phyloP scores from a whole-genome alignment of 179 eudicot species.

The Beta lomatogona region DNA sequence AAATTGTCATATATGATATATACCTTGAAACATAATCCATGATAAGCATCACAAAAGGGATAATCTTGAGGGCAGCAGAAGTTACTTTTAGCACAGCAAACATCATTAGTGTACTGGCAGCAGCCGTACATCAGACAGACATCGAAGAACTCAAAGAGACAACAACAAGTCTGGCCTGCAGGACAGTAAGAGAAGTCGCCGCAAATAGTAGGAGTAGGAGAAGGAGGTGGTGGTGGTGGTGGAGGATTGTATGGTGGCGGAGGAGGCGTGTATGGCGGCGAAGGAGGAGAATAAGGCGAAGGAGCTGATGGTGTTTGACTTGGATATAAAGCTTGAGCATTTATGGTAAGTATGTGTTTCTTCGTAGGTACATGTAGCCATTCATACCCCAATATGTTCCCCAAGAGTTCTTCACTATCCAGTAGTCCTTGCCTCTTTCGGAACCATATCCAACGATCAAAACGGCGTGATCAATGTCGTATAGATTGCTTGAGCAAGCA shows the following conservation, averaged over 20 bases:
- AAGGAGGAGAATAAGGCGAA: constrained; percentile 38
- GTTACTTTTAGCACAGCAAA: constrained; percentile 55
- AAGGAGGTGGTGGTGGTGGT: constrained; percentile 24
- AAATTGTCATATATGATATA: background rate
- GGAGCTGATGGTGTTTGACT: constrained; percentile 45
- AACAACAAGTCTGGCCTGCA: constrained; percentile 61
- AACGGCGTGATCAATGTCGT: constrained; percentile 48
- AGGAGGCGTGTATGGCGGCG: constrained; percentile 16
- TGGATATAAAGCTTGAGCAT: constrained; percentile 74
- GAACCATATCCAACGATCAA: constrained; percentile 55
- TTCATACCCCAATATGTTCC: constrained; percentile 44
- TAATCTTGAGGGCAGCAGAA: constrained; percentile 68
- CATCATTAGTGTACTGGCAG: constrained; percentile 56
- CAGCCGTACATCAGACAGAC: constrained; percentile 61
- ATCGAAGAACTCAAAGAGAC: constrained; percentile 46
- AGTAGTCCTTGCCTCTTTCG: constrained; percentile 31
- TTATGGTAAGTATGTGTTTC: constrained; percentile 39
- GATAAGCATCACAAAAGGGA: constrained; percentile 56
- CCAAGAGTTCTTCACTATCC: constrained; percentile 56
- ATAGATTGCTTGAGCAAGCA: constrained; percentile 56
- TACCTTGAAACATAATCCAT: constrained; percentile 64
- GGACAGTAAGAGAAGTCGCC: constrained; percentile 66
- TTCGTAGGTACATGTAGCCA: constrained; percentile 48
- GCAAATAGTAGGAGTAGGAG: constrained; percentile 37
- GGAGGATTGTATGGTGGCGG: constrained; percentile 38